phyloP scores from a whole-genome alignment of 805 yeast species.

The Myxozyma melibiosi region DNA sequence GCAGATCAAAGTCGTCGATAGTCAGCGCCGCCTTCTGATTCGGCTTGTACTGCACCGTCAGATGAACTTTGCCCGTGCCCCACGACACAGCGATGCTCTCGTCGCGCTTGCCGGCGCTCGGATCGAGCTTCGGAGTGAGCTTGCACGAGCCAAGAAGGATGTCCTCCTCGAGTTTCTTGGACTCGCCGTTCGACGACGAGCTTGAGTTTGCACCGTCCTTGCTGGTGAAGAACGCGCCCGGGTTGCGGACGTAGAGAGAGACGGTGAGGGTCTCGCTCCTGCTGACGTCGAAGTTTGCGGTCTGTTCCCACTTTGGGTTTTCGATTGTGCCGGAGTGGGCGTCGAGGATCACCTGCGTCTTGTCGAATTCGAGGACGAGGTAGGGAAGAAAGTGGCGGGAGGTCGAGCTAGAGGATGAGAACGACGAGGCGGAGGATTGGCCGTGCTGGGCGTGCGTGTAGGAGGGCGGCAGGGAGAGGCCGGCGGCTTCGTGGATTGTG shows the following conservation, averaged over 20 bases:
- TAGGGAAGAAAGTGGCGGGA: conserved; percentile 58
- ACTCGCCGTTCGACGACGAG: conserved; percentile 36
- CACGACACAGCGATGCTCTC: conserved; percentile 35
- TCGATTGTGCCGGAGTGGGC: conserved; percentile 81
- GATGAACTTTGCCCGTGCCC: conserved; percentile 44
- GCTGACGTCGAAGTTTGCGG: conserved; percentile 87
- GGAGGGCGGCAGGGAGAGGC: conserved; percentile 61
- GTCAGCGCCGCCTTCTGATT: conserved; percentile 66
- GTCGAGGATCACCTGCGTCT: conserved; percentile 85
- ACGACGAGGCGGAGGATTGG: conserved; percentile 12
- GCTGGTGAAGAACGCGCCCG: conserved; percentile 40
- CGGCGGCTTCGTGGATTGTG: conserved; percentile 70
- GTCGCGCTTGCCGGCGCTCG: conserved; percentile 38
- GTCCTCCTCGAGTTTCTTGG: conserved; percentile 53
- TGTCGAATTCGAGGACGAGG: conserved; percentile 94
- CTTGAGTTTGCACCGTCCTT: conserved; percentile 46
- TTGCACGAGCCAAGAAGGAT: conserved; percentile 73
- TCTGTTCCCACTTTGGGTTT: conserved; percentile 81
- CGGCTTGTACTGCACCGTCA: conserved; percentile 72
- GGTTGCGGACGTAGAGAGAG: conserved; percentile 78
- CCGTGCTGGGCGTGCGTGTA: conserved; percentile 32
- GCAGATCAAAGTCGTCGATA: conserved; percentile 87
- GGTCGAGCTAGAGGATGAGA: conserved; percentile 11
- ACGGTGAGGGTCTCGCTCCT: conserved; percentile 66
- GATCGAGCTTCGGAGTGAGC: conserved; percentile 58